phyloP scores from a whole-genome alignment of 2,329 filamentous ascomycete species.

The Chrysoporthe puriensis region DNA sequence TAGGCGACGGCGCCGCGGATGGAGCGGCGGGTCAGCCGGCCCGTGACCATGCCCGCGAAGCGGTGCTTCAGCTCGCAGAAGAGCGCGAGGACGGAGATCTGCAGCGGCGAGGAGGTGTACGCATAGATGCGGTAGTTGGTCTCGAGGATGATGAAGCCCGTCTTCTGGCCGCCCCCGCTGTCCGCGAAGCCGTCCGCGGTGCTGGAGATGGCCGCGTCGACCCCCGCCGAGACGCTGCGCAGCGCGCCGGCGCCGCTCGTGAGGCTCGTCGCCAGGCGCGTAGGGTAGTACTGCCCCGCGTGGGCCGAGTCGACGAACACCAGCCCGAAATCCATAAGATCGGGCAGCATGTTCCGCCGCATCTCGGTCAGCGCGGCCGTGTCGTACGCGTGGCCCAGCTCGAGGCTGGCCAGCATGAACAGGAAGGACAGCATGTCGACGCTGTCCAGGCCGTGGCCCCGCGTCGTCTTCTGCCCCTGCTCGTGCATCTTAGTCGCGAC shows the following conservation, averaged over 20 bases:
- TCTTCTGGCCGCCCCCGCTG: conserved; percentile 49
- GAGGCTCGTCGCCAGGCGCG: conserved; percentile 89
- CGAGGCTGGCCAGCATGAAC: conserved; percentile 91
- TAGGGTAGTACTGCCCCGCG: conserved; percentile 77
- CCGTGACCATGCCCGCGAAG: conserved; percentile 92
- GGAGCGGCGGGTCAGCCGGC: conserved; percentile 85
- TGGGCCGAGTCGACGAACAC: conserved; percentile 71
- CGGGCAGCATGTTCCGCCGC: conserved; percentile 86
- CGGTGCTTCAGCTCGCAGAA: conserved; percentile 88
- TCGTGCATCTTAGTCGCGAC: conserved; percentile 42
- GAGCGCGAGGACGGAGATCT: conserved; percentile 90
- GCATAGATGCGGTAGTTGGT: conserved; percentile 98
- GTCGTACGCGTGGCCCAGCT: conserved; percentile 89
- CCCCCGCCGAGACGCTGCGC: conserved; percentile 69
- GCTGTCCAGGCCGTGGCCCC: conserved; percentile 72
- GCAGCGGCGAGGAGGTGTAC: conserved; percentile 90
- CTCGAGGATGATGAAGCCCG: conserved; percentile 92
- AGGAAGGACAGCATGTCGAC: conserved; percentile 96
- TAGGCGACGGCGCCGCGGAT: conserved; percentile 84
- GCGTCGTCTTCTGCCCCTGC: conserved; percentile 38
- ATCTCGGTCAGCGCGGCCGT: conserved; percentile 80
- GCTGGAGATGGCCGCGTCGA: conserved; percentile 66
- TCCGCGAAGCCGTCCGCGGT: conserved; percentile 48
- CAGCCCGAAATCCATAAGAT: conserved; percentile 89
- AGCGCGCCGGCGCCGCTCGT: conserved; percentile 75